Base-by-base conservation (phyloP, 371 early-diverging fungal species). In the Mortierella sp. region DNA sequence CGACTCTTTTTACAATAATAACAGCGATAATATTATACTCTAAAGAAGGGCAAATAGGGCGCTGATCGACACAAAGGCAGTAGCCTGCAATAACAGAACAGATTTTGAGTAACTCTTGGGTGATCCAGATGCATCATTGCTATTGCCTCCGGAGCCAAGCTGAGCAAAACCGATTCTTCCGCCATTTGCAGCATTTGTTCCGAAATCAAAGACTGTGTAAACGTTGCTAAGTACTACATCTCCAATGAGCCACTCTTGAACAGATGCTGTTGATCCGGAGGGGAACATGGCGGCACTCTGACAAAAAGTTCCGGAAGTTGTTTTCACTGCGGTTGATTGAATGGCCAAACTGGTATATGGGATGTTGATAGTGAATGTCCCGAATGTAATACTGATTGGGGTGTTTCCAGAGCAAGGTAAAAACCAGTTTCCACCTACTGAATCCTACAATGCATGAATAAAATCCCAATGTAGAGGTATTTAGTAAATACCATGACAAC, bases 151-250 rank as follows among this genome's bases (percentile, higher is more conserved):
- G 22, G n/a, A 18, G 55, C 22, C 47, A 16, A 68, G 49, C 0
- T 61, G 0, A 5, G 80, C 80, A n/a, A 79, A 75, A 16, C 80
- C 80, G 24, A 79, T 72, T 22, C 72, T 39, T 30, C 83, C 83
- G 11, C 66, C 69, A 0, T 35, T 57, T 8, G 49, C 60, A 20
- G 72, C 68, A 67, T 68, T 71, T 40, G 64, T 70, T 35, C 62
- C 69, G 43, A 81, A 81, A 30, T 81, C 83, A 70, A 72, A 81
- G 40, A 81, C 70, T 1, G 73, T 59, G 51, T 76, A 81, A 0
- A 76, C 77, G n/a, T 73, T 75, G 64, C 66, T 73, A 64, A 81
- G 24, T 40, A 81, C 73, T 1, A 30, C 67, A 55, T 75, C 83
- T 24, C 83, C 83, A 26, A 81, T 22, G 32, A 76, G 32, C 83